These are phyloP conservation scores for Neospermospora avenae DNA, from an alignment of 2,329 filamentous ascomycete genomes.

Conservation along the genomic window DNA sequence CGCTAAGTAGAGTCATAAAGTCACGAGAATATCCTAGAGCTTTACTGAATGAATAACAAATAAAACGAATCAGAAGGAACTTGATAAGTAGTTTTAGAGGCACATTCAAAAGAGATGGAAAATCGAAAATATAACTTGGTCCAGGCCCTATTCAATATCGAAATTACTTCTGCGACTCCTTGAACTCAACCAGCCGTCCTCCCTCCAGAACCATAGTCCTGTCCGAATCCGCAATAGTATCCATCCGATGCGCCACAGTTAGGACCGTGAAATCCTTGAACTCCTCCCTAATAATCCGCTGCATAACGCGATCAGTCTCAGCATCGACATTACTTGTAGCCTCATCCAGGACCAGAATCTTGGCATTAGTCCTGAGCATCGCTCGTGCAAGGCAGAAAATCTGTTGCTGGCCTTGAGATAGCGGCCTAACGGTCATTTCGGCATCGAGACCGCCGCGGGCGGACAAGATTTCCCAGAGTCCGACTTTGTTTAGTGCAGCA, in stretches of 20 bases:
- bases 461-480: slow-evolving; percentile 28
- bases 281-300: slow-evolving; percentile 47
- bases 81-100: too few species aligned
- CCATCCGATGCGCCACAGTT: slow-evolving; percentile 29
- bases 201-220: slow-evolving; percentile 38
- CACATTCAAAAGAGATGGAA: too few species aligned
- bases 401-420: slow-evolving; percentile 49
- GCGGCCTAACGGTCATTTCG: slow-evolving; percentile 53
- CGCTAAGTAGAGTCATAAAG: too few species aligned
- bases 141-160: too few species aligned
- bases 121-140: too few species aligned
- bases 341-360: slow-evolving; percentile 37
- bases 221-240: slow-evolving; percentile 44
- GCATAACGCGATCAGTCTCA: slow-evolving; percentile 56
- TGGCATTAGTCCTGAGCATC: slow-evolving; percentile 35
- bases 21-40: too few species aligned
- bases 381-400: slow-evolving; percentile 48
- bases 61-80: too few species aligned
- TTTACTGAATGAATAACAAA: too few species aligned
- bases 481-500: slow-evolving; percentile 60
- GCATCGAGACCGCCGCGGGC: slow-evolving; percentile 25
- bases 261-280: slow-evolving; percentile 51
- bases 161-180: too few species aligned
- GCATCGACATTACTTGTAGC: slow-evolving; percentile 37
- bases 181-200: slow-evolving; percentile 37